phyloP scores from a whole-genome alignment of 139 green algal species.

The Ettlia oleoabundans region DNA sequence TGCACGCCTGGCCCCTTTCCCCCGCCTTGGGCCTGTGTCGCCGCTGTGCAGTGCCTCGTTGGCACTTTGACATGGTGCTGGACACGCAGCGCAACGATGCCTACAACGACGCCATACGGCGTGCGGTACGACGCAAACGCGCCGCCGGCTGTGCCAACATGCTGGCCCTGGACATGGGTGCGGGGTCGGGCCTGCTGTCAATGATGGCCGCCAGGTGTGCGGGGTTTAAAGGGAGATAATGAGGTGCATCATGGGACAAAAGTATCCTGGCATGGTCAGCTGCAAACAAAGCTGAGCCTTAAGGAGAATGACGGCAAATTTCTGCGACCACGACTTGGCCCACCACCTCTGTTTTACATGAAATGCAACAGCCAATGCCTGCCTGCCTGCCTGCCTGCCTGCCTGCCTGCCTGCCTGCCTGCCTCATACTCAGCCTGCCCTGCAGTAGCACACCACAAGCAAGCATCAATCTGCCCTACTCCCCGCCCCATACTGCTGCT shows the following conservation, averaged over 20 bases:
- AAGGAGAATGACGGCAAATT: too few relatives aligned
- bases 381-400: too few relatives aligned
- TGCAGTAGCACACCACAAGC: too few relatives aligned
- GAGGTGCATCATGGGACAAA: too few relatives aligned
- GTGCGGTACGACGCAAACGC: constrained; percentile 32
- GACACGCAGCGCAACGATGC: constrained; percentile 71
- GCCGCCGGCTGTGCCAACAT: constrained; percentile 17
- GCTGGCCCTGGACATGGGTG: constrained; percentile 76
- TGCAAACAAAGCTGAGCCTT: too few relatives aligned
- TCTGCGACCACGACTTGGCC: too few relatives aligned
- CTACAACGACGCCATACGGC: constrained; percentile 72
- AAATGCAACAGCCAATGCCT: too few relatives aligned
- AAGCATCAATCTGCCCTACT: too few relatives aligned
- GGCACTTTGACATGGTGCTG: constrained; percentile 89
- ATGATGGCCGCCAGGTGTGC: constrained; percentile 76
- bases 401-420: not conserved
- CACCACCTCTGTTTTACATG: too few relatives aligned
- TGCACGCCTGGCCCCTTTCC: not conserved
- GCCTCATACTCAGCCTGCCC: not conserved
- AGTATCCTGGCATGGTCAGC: too few relatives aligned
- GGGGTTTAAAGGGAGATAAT: too few relatives aligned
- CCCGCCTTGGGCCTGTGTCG: not conserved
- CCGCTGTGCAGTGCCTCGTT: constrained; percentile 59
- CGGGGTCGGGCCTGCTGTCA: constrained; percentile 76
- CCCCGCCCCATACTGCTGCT: too few relatives aligned